phyloP scores from a whole-genome alignment of 2,329 filamentous ascomycete genomes.

The Colletotrichum sp. region DNA sequence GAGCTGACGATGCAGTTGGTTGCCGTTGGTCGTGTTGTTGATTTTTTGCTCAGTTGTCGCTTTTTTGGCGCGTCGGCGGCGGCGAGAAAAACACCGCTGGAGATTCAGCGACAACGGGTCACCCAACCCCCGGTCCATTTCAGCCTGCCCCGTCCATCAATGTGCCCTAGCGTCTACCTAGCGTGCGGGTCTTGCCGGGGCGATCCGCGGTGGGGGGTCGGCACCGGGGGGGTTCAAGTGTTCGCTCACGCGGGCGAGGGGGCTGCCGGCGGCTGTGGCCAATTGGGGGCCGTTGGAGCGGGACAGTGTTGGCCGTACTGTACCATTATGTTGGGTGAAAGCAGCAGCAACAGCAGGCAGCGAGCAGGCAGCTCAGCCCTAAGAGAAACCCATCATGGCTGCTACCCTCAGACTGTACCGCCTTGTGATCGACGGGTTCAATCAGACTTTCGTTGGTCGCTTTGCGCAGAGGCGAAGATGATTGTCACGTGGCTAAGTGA shows the following conservation, averaged over 20 bases:
- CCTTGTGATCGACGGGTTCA: background rate
- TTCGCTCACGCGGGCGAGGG: background rate
- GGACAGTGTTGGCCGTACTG: background rate
- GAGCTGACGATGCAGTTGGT: background rate
- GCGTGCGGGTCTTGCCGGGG: constrained; percentile 10
- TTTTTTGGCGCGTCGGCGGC: background rate
- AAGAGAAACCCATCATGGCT: background rate
- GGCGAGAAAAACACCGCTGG: background rate
- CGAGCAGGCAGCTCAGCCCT: background rate
- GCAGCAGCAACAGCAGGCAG: background rate
- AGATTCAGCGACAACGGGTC: background rate
- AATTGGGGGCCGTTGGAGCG: background rate
- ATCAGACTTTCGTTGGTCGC: background rate
- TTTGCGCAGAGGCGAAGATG: background rate
- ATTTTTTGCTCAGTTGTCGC: background rate
- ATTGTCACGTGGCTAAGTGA: background rate
- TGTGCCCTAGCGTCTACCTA: background rate
- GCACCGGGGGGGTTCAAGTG: background rate
- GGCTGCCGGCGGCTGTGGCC: background rate
- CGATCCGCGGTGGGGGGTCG: background rate
- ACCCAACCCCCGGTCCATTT: background rate
- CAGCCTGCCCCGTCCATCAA: background rate
- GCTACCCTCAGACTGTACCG: background rate
- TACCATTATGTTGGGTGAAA: background rate
- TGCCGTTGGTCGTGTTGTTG: background rate